phyloP scores from a whole-genome alignment of 2,329 filamentous ascomycete genomes.

The Trichoderma sp. region DNA sequence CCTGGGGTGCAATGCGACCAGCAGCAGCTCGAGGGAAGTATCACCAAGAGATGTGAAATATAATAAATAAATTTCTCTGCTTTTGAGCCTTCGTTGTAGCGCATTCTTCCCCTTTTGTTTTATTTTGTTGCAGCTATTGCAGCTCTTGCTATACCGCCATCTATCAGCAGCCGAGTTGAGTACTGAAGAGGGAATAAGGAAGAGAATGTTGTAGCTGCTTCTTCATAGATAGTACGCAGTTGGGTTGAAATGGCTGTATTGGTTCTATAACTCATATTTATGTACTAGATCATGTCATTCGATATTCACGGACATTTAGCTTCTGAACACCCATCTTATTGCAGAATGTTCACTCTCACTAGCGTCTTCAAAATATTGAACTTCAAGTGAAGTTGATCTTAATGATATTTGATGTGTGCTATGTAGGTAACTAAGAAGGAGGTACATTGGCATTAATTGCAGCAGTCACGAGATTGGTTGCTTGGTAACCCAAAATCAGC shows the following conservation, averaged over 20 bases:
- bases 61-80: neutral
- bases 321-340: neutral
- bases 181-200: too few species aligned
- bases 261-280: neutral
- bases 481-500: neutral
- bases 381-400: neutral
- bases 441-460: neutral
- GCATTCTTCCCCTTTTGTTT: neutral
- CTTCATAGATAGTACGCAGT: too few species aligned
- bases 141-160: neutral
- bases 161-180: neutral
- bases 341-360: neutral
- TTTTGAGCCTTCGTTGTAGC: neutral
- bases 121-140: neutral
- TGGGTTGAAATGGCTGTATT: too few species aligned
- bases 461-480: neutral
- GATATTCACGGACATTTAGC: neutral
- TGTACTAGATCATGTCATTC: neutral
- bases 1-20: neutral
- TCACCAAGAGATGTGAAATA: neutral
- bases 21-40: neutral
- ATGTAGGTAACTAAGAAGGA: neutral
- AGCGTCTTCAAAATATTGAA: neutral
- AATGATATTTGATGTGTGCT: neutral
- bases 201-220: too few species aligned